A percentile compares a stretch with the other conserved stretches of the same genome.
Evolutionary conservation across 2,329 filamentous ascomycete genomes (phyloP).

Genomic region (Atkinsonella texensis): DNA sequence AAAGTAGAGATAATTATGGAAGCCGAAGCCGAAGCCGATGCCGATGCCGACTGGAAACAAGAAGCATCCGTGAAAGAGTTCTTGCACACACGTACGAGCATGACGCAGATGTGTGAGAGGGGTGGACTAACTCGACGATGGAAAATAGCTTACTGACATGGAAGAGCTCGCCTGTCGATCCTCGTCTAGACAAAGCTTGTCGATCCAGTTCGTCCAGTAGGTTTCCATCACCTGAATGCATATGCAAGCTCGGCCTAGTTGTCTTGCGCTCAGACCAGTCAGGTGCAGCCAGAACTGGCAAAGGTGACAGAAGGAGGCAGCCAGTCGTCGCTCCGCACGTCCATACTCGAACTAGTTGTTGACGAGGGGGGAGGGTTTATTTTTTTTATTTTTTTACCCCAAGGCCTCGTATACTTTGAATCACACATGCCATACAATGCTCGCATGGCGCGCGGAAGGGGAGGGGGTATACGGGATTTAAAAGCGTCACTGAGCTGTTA

Average conservation of each 20-base stretch:
- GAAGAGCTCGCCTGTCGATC: neutral
- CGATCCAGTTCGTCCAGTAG: neutral
- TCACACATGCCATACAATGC: no score
- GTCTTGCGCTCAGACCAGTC: neutral
- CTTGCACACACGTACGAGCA: neutral
- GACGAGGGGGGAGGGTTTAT: no score
- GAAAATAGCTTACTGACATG: neutral
- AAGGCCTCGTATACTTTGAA: no score
- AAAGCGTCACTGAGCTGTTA: no score
- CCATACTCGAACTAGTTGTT: neutral
- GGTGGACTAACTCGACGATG: neutral
- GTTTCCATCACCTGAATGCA: constrained; percentile 3
- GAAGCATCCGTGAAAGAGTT: neutral
- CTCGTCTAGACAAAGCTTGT: neutral
- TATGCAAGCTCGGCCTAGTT: neutral
- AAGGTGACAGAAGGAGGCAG: neutral
- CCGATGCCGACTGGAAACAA: neutral
- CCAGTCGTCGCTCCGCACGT: neutral
- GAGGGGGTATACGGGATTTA: no score
- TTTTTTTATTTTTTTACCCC: no score
- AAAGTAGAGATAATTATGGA: neutral
- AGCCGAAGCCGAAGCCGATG: neutral
- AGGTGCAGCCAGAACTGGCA: neutral
- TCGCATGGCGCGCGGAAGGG: no score
- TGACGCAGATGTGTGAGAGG: neutral